These are phyloP conservation scores for Buxus sempervirens DNA, from an alignment of 164 flowering plant species.

Conservation along the genomic window DNA sequence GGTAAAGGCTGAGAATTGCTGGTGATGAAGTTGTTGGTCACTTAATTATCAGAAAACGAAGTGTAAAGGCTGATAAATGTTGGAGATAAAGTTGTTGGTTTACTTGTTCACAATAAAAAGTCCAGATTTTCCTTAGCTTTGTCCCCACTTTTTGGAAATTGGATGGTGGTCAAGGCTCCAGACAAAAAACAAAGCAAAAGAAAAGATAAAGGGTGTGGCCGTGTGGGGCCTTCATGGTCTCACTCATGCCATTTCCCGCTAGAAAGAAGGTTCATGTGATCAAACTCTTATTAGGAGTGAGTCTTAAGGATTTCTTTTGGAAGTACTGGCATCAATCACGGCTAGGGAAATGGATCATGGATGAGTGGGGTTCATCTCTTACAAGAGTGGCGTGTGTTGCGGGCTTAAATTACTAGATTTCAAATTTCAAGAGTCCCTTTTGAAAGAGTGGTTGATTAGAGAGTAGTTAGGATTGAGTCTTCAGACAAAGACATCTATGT, in stretches of 20 bases:
- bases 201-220: neutral
- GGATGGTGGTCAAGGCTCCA: constrained; percentile 24
- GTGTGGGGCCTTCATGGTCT: neutral
- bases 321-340: constrained; percentile 4
- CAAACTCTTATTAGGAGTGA: neutral
- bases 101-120: no score
- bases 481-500: no score
- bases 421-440: neutral
- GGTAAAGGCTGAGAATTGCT: constrained; percentile 1
- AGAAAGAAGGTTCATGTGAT: neutral
- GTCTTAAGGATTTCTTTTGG: neutral
- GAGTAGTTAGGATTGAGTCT: neutral
- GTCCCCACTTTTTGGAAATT: constrained; percentile 8
- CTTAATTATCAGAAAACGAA: no score
- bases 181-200: constrained; percentile 15
- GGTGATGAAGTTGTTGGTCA: no score
- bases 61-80: no score
- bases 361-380: neutral
- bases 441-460: neutral
- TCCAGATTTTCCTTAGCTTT: neutral
- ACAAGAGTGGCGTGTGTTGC: neutral
- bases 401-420: neutral
- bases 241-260: neutral
- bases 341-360: neutral
- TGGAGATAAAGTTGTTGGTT: no score